Conservation (phyloP, 2,329 filamentous ascomycete species). For the Colletotrichum liriopes region DNA sequence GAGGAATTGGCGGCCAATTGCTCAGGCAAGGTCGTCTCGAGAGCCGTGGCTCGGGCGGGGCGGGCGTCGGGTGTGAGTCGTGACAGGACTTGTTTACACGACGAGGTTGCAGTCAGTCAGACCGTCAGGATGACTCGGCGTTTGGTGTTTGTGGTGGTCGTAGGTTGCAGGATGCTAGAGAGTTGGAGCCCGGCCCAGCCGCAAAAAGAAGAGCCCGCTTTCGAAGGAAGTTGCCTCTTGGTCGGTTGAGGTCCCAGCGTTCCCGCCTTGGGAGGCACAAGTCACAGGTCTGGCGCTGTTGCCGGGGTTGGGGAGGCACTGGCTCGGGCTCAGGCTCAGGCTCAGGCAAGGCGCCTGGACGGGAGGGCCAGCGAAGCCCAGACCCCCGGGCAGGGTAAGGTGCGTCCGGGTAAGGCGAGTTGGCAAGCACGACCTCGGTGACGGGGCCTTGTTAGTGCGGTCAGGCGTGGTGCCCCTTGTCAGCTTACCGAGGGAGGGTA, state of each 20-base stretch:
- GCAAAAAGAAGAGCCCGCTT: conserved; percentile 25
- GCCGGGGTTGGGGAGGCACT: neutral
- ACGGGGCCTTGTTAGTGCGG: conserved; percentile 33
- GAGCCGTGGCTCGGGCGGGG: conserved; percentile 6
- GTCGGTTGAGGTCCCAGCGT: conserved; percentile 14
- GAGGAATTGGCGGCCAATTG: conserved; percentile 14
- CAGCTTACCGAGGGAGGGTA: too few relatives aligned
- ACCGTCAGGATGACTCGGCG: conserved; percentile 26
- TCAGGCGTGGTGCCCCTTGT: conserved; percentile 4
- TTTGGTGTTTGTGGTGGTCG: conserved; percentile 8
- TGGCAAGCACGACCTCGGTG: conserved; percentile 22
- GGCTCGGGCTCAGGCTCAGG: neutral
- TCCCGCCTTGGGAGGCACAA: neutral
- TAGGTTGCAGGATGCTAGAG: conserved; percentile 37
- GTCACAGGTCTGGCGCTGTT: neutral
- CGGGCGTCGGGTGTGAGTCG: conserved; percentile 31
- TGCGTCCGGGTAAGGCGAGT: conserved; percentile 20
- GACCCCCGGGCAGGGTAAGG: conserved; percentile 12
- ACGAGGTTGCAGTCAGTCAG: conserved; percentile 26
- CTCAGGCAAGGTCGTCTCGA: conserved; percentile 7
- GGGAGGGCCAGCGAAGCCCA: neutral
- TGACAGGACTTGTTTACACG: conserved; percentile 28
- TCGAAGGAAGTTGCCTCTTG: neutral
- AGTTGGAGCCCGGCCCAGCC: conserved; percentile 27
- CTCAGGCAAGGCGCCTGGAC: neutral